These are phyloP conservation scores for Wickerhamiella infanticola DNA, from an alignment of 1,139 yeast genomes.

Conservation along the genomic window DNA sequence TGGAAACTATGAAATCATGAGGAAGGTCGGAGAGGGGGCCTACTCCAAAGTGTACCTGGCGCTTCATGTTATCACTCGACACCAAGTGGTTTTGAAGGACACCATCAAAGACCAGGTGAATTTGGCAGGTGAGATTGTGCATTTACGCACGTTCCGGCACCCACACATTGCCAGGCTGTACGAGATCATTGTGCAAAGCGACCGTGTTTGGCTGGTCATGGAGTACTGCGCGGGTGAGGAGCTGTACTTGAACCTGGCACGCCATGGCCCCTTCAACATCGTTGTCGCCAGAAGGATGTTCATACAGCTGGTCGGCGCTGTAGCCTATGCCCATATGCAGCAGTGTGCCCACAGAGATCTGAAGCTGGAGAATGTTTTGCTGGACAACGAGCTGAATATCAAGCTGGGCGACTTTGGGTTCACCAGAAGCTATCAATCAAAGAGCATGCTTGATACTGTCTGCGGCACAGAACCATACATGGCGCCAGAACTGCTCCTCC, in stretches of 20 bases:
- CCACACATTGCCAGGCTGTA: constrained; percentile 73
- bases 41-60: constrained; percentile 89
- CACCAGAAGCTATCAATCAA: constrained; percentile 58
- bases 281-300: constrained; percentile 47
- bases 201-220: constrained; percentile 68
- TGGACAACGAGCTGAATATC: constrained; percentile 73
- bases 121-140: constrained; percentile 82
- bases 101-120: constrained; percentile 76
- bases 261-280: constrained; percentile 28
- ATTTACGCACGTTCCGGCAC: constrained; percentile 70
- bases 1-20: constrained; percentile 59
- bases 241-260: constrained; percentile 55
- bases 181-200: constrained; percentile 73
- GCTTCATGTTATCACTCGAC: constrained; percentile 51
- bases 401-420: constrained; percentile 97
- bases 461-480: constrained; percentile 94
- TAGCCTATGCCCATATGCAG: constrained; percentile 66
- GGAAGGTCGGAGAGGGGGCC: constrained; percentile 70
- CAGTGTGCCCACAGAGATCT: constrained; percentile 83
- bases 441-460: constrained; percentile 54
- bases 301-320: constrained; percentile 68
- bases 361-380: constrained; percentile 90
- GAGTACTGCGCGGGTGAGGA: constrained; percentile 90
- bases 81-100: constrained; percentile 63
- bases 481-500: constrained; percentile 81